Evolutionary conservation across 352 stramenopile genomes (phyloP).

Genomic region (Phytophthora cactorum): DNA sequence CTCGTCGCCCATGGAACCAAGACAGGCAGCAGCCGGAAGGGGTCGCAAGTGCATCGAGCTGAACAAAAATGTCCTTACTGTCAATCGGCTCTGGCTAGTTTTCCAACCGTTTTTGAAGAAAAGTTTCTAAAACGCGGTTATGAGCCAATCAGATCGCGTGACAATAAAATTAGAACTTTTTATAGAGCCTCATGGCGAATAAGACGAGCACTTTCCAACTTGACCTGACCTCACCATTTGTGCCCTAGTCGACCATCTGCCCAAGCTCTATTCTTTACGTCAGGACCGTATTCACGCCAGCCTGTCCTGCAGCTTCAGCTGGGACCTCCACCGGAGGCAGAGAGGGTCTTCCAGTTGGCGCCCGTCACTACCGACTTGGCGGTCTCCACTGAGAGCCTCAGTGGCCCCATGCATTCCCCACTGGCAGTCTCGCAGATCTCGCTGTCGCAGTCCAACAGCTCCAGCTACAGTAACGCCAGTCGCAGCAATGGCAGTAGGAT

Average conservation of each 20-base stretch:
- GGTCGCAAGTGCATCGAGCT: slow-evolving; percentile 8
- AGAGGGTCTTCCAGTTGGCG: slow-evolving; percentile 22
- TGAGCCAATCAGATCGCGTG: slow-evolving; percentile 18
- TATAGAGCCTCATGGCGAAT: slow-evolving; percentile 31
- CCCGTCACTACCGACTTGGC: slow-evolving; percentile 32
- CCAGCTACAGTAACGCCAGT: slow-evolving; percentile 23
- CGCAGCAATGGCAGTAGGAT: slow-evolving; percentile 37
- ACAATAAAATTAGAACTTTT: slow-evolving; percentile 34
- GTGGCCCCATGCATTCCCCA: slow-evolving; percentile 56
- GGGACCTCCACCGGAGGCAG: slow-evolving; percentile 2
- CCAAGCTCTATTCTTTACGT: slow-evolving; percentile 21
- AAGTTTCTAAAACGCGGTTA: slow-evolving; percentile 20
- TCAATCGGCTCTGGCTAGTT: neutral
- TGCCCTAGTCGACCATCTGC: slow-evolving; percentile 21
- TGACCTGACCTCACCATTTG: slow-evolving; percentile 17
- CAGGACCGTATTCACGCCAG: slow-evolving; percentile 30
- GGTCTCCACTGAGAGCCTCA: slow-evolving; percentile 7
- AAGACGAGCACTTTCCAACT: slow-evolving; percentile 33
- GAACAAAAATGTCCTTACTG: neutral
- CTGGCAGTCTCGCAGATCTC: slow-evolving; percentile 75
- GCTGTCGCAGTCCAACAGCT: slow-evolving; percentile 56
- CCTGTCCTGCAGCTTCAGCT: slow-evolving; percentile 33
- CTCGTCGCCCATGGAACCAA: neutral
- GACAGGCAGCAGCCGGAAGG: slow-evolving; percentile 25
- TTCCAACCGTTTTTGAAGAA: slow-evolving; percentile 17